These are phyloP conservation scores for Alnus rubra DNA, from an alignment of 306 rosid species.

Conservation along the genomic window DNA sequence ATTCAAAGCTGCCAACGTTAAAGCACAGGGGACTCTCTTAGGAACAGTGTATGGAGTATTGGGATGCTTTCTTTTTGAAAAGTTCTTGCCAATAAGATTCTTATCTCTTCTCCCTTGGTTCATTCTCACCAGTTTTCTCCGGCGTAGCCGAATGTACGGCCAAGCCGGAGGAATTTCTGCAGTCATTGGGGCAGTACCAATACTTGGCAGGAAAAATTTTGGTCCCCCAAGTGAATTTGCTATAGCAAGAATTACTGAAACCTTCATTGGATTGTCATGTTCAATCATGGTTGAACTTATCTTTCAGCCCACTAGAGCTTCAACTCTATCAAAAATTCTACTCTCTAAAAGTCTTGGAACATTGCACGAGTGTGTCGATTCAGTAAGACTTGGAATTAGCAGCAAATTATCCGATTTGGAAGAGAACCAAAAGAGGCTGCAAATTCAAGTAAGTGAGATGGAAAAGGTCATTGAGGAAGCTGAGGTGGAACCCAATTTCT, in stretches of 20 bases:
- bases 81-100: constrained; percentile 39
- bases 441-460: constrained; percentile 36
- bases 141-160: constrained; percentile 61
- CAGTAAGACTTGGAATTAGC: constrained; percentile 29
- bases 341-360: constrained; percentile 42
- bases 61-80: constrained; percentile 55
- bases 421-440: constrained; percentile 33
- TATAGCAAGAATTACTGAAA: constrained; percentile 54
- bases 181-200: constrained; percentile 54
- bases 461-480: constrained; percentile 54
- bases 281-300: constrained; percentile 55
- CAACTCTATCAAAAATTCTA: constrained; percentile 44
- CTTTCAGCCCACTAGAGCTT: constrained; percentile 57
- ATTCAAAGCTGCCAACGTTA: constrained; percentile 55
- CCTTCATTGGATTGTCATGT: constrained; percentile 57
- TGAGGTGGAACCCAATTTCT: constrained; percentile 64
- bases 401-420: constrained; percentile 12
- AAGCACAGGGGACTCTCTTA: constrained; percentile 67
- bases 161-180: constrained; percentile 75
- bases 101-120: constrained; percentile 73
- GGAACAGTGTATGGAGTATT: constrained; percentile 67
- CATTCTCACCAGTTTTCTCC: constrained; percentile 64
- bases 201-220: constrained; percentile 54
- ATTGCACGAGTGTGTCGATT: constrained; percentile 40
- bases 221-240: constrained; percentile 74